Conservation (phyloP, 2,329 filamentous ascomycete species). For the Epichloe sp. region DNA sequence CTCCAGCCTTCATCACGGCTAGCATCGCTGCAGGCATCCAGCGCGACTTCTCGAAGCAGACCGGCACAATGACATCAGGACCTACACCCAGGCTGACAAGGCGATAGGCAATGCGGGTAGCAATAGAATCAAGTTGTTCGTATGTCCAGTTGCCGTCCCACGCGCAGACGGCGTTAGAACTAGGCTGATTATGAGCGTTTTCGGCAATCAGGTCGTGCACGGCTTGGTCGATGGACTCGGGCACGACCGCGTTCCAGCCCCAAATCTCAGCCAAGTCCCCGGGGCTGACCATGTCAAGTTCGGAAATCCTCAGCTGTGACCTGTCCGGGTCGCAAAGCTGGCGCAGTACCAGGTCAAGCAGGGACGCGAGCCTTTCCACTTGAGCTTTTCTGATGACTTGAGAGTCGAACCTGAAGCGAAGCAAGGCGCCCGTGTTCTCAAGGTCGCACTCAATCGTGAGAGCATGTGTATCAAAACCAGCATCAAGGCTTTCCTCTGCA, state of each 20-base stretch:
- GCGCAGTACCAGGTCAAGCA: background rate
- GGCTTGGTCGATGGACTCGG: constrained; percentile 4
- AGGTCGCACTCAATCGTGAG: constrained; percentile 2
- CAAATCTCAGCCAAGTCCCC: constrained; percentile 6
- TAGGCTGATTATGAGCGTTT: constrained; percentile 3
- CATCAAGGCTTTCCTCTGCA: background rate
- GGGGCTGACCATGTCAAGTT: background rate
- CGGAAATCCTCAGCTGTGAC: background rate
- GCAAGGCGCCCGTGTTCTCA: background rate
- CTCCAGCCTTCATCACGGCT: constrained; percentile 16
- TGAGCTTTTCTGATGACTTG: background rate
- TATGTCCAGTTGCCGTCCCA: constrained; percentile 17
- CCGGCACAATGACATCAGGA: constrained; percentile 6
- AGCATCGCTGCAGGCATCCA: constrained; percentile 13
- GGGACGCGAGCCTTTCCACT: background rate
- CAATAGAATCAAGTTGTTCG: constrained; percentile 7
- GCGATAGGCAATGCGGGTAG: constrained; percentile 5
- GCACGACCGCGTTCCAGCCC: constrained; percentile 9
- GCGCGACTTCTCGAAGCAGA: constrained; percentile 13
- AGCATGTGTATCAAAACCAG: constrained; percentile 2
- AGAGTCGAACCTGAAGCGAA: constrained; percentile 2
- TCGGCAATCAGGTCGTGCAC: constrained; percentile 13
- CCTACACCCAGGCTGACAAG: constrained; percentile 10
- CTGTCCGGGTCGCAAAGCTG: background rate
- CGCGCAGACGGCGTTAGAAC: constrained; percentile 9